Conservation (phyloP, 768 basidiomycete species). For the Thelephora ganbajun region DNA sequence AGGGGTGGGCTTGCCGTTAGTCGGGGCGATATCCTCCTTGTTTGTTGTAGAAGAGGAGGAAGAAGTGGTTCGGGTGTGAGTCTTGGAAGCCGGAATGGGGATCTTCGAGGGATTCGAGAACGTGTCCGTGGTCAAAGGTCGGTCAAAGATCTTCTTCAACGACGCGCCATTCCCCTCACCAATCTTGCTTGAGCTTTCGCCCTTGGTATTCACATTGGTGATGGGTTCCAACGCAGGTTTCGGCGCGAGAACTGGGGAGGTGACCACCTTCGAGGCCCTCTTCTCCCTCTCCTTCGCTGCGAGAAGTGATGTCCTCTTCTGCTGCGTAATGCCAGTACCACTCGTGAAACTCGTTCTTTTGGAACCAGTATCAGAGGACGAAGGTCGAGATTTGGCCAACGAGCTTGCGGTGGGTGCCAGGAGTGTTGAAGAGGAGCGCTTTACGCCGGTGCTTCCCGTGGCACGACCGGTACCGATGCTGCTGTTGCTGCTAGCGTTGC, state of each 20-base stretch:
- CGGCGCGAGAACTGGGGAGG: slow-evolving; percentile 5
- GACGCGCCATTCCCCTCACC: too few relatives aligned
- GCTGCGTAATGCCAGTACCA: too few relatives aligned
- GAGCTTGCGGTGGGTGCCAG: slow-evolving; percentile 71
- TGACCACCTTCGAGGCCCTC: slow-evolving; percentile 8
- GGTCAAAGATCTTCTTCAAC: slow-evolving; percentile 33
- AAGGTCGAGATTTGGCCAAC: slow-evolving; percentile 36
- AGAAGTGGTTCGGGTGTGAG: slow-evolving; percentile 1
- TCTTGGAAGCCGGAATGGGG: slow-evolving; percentile 1
- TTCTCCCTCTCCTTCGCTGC: slow-evolving; percentile 5
- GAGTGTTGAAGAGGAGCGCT: slow-evolving; percentile 32
- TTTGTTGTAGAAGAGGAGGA: neutral
- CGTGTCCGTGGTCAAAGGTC: slow-evolving; percentile 23
- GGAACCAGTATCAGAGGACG: too few relatives aligned
- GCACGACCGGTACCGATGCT: neutral
- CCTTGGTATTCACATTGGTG: slow-evolving; percentile 17
- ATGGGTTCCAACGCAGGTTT: slow-evolving; percentile 17
- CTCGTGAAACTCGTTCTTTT: too few relatives aligned
- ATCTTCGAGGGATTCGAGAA: slow-evolving; percentile 9
- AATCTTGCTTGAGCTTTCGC: slow-evolving; percentile 9
- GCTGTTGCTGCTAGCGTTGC: neutral
- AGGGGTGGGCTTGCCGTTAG: too few relatives aligned
- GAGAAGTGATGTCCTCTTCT: neutral
- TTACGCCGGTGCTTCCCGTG: slow-evolving; percentile 1
- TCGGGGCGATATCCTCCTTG: too few relatives aligned